Base-by-base conservation (phyloP, 2,329 filamentous ascomycete genomes). In the Diaporthe ampelina region DNA sequence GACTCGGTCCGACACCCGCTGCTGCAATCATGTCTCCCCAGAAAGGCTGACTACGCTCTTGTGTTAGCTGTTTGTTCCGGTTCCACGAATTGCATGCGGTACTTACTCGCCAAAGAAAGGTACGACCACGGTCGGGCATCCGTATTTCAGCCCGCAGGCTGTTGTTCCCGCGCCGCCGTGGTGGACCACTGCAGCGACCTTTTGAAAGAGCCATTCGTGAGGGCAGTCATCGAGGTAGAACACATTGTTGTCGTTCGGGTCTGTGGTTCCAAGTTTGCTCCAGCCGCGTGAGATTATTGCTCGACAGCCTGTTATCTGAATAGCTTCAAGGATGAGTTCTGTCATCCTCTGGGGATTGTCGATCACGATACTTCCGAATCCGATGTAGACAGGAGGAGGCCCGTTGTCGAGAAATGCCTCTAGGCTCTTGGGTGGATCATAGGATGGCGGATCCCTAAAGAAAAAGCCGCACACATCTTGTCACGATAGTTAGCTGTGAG, bases 301-400 rank as follows among this genome's bases (percentile, higher is more conserved):
- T 26, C 91, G 85, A 1, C 91, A 88, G 1, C 91, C 90, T 86
- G 32, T 85, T 81, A 74, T 88, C 83, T 11, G 91, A 29, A 29
- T 85, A 11, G 91, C 91, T n/a, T 89, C 83, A 67, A 92, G 88
- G 54, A 93, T 89, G 73, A 91, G 84, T 3, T 85, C 79, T 0
- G 90, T 92, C 48, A 93, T 87, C 0, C 82, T 82, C 48, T 90
- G 86, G 0, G 91, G 89, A 71, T 92, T 86, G 61, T 92, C 89
- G 0, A 92, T 87, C 2, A 93, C 91, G 57, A 93, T 93, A 0
- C 89, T 91, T 0, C 91, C 91, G 76, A 93, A 93, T 0, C 91
- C 91, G 59, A 93, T 89, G 77, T 93, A 93, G 0, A 93, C 85
- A 0, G 92, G 92, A 1, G 90, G 83, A 2, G 90, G 86, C 0